Conservation (phyloP, 2,329 filamentous ascomycete species). For the Exophiala calicioides region DNA sequence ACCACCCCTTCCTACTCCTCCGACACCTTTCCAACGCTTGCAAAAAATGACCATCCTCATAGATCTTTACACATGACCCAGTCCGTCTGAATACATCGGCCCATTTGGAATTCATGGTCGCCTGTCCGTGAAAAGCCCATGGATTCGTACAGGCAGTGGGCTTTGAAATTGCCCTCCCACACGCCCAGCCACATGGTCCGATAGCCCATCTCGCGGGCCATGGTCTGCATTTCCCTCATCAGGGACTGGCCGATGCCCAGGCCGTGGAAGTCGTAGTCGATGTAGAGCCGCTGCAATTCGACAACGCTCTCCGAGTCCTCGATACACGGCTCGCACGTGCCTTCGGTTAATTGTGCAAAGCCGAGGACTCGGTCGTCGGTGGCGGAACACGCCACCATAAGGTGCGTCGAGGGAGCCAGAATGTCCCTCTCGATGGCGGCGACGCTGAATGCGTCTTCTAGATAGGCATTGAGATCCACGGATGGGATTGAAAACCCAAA, state of each 20-base stretch:
- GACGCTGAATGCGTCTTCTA: constrained; percentile 20
- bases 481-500: constrained; percentile 28
- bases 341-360: constrained; percentile 26
- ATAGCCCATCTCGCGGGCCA: constrained; percentile 19
- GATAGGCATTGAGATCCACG: constrained; percentile 22
- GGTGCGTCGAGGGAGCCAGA: constrained; percentile 10
- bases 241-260: constrained; percentile 18
- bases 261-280: constrained; percentile 20
- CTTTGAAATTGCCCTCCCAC: constrained; percentile 29
- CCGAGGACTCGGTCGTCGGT: constrained; percentile 14
- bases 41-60: constrained; percentile 7
- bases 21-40: too few relatives aligned
- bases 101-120: constrained; percentile 30
- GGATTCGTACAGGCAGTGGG: constrained; percentile 25
- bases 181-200: constrained; percentile 26
- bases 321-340: constrained; percentile 25
- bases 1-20: too few relatives aligned
- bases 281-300: constrained; percentile 28
- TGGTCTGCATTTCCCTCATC: constrained; percentile 8
- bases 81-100: constrained; percentile 28
- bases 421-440: constrained; percentile 23
- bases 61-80: constrained; percentile 29
- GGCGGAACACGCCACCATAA: constrained; percentile 20
- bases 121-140: constrained; percentile 23
- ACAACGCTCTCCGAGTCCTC: constrained; percentile 15